phyloP scores from a whole-genome alignment of 2,329 filamentous ascomycete genomes.

The Colletotrichum godetiae region DNA sequence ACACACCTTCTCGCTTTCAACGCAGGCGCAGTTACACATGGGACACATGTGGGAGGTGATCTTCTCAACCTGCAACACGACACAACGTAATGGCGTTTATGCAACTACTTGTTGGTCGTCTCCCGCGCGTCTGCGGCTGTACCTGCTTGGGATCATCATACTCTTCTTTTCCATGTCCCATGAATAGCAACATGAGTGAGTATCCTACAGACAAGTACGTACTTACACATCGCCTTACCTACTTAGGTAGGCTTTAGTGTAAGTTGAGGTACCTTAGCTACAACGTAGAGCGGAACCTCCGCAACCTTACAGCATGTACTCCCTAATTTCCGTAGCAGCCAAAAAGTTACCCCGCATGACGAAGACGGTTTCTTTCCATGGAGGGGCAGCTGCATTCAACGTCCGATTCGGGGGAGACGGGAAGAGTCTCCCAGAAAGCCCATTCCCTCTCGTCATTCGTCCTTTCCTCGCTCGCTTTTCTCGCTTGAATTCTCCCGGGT shows the following conservation, averaged over 20 bases:
- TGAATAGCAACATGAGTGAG: background rate
- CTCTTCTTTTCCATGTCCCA: too few relatives aligned
- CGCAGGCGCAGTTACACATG: background rate
- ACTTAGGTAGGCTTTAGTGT: too few relatives aligned
- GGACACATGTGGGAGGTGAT: background rate
- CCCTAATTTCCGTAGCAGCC: background rate
- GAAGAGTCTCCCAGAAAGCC: background rate
- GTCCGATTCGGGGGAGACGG: conserved; percentile 6
- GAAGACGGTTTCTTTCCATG: conserved; percentile 5
- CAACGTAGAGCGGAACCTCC: background rate
- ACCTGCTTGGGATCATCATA: background rate
- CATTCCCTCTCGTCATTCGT: background rate
- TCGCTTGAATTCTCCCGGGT: background rate
- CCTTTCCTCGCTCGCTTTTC: background rate
- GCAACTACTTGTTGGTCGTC: background rate
- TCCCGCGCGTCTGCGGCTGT: background rate
- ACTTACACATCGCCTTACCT: background rate
- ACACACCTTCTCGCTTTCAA: background rate
- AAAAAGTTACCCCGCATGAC: conserved; percentile 28
- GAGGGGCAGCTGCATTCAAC: conserved; percentile 20
- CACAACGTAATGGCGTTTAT: conserved; percentile 7
- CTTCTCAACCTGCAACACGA: conserved; percentile 18
- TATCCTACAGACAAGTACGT: background rate
- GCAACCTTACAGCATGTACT: background rate
- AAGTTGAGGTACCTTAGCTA: too few relatives aligned